Base-by-base conservation (phyloP, 1,284 basidiomycete genomes). In the Irpex rosettiformis region DNA sequence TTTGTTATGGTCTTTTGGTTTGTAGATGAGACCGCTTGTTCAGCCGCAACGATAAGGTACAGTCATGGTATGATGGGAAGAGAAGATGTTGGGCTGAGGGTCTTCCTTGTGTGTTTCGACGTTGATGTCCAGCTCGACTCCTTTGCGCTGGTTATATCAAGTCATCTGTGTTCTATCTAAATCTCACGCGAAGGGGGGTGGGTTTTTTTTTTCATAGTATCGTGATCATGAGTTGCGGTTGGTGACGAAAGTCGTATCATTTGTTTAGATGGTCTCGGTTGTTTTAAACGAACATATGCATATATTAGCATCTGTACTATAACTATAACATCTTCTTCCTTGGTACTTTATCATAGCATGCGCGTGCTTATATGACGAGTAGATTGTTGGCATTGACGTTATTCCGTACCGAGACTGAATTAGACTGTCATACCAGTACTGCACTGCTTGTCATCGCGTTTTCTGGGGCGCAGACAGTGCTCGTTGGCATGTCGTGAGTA, bases 1-100 rank as follows among this genome's bases (percentile, higher is more conserved):
- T 22, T 8, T 51, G 25, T 49, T 51, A 37, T 11, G 37, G 24
- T 49, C 24, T 52, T 45, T 33, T 58, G 58, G 7, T 40, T 40
- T 21, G 59, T 53, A 79, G 78, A 72, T 79, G 66, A 73, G 74
- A 37, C 73, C 77, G 22, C 64, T 62, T 28, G 51, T 72, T 30
- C 66, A 65, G 30, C 69, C 70, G 3, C 62, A 66, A 55, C 55
- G 59, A 61, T 61, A 61, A 61, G 59, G 25, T 2, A n/a, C n/a
- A 29, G 4, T 0, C 11, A 28, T 51, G 2, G 7, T 18, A 25
- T 21, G 48, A 18, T 25, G 48, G 45, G 5, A 8, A 16, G 3
- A 16, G 49, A 43, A 25, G 49, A 33, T 27, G 57, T 27, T 5
- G 22, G 22, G 42, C n/a, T 5, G 42, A 21, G 22, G 37, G 30